These are phyloP conservation scores for Umbilicus rupestris DNA, from an alignment of 164 flowering plant species.

Conservation along the genomic window DNA sequence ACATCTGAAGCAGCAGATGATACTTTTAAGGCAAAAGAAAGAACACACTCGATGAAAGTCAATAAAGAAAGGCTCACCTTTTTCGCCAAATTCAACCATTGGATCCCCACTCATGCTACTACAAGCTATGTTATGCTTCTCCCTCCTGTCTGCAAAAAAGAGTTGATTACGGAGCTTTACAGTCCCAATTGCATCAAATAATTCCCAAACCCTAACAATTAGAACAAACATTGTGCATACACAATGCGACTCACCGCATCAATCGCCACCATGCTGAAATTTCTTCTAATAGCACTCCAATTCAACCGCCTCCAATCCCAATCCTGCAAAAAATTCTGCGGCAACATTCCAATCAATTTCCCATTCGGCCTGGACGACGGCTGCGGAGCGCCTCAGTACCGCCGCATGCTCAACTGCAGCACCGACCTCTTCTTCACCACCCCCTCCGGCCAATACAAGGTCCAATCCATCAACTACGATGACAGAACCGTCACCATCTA, in stretches of 20 bases:
- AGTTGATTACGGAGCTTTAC: neutral
- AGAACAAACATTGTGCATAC: neutral
- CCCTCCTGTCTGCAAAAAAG: neutral
- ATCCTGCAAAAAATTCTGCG: constrained; percentile 31
- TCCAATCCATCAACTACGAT: constrained; percentile 63
- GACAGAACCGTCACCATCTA: constrained; percentile 35
- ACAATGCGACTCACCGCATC: neutral
- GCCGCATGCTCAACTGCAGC: constrained; percentile 61
- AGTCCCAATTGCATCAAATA: neutral
- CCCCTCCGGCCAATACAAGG: constrained; percentile 72
- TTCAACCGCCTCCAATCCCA: neutral
- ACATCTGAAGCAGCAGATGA: neutral
- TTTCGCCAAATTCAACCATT: constrained; percentile 1
- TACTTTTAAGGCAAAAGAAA: neutral
- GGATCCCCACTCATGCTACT: neutral
- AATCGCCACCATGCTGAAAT: neutral
- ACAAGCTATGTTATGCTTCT: neutral
- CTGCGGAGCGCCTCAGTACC: constrained; percentile 73
- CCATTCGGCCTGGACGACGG: constrained; percentile 81
- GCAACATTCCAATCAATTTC: constrained; percentile 47
- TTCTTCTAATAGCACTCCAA: neutral
- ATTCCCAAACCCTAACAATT: constrained; percentile 1
- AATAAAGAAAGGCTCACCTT: constrained; percentile 4
- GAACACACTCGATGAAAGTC: neutral
- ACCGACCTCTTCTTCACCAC: constrained; percentile 53